Evolutionary conservation across 345 rosid species (phyloP), one percentile per base, ranked within the genome.

Genomic region (Ricinus communis): DNA sequence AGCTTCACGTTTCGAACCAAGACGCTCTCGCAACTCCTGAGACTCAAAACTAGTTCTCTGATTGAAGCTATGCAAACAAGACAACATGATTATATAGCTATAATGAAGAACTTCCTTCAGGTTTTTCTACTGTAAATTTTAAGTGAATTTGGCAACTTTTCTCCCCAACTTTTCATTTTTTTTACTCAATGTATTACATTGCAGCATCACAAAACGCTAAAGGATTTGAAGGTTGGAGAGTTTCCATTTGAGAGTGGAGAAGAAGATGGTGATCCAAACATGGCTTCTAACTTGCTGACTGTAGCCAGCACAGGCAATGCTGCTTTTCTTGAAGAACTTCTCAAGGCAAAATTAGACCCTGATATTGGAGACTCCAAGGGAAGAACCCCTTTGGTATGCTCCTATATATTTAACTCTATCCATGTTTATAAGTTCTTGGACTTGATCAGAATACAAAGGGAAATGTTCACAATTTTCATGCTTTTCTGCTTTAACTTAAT

Each of bases 21-120:
- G 81, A 83, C 92, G 13, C 87, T 94, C 7, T 90, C 97, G 0
- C 97, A 91, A 46, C 93, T 94, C 66, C 76, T 94, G 25, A 78
- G 91, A 66, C 83, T 91, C 77, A 94, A 86, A 82, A 81, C 95
- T 65, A 73, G 70, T 51, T 80, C 73, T 71, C 85, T 94, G 65
- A 66, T 91, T 14, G 90, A 86, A 79, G 88, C 85, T 46, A 90
- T 88, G 89, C 87, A 86, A 46, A 73, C 82, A 69, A 89, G 84
- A 21, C 97, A 83, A 54, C 82, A 86, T 56, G 95, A 91, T 70
- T 87, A 89, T 58, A 81, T 87, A 31, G 75, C 80, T 43, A 78
- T 90, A 60, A 88, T 94, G 18, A 89, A 83, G 70, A 94, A 90
- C 87, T 88, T 91, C 79, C 77, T 91, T n/a, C 85, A 86, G 87